Evolutionary conservation across 2,329 filamentous ascomycete genomes (phyloP).

Genomic region (Ploettnerulaceae sp.): DNA sequence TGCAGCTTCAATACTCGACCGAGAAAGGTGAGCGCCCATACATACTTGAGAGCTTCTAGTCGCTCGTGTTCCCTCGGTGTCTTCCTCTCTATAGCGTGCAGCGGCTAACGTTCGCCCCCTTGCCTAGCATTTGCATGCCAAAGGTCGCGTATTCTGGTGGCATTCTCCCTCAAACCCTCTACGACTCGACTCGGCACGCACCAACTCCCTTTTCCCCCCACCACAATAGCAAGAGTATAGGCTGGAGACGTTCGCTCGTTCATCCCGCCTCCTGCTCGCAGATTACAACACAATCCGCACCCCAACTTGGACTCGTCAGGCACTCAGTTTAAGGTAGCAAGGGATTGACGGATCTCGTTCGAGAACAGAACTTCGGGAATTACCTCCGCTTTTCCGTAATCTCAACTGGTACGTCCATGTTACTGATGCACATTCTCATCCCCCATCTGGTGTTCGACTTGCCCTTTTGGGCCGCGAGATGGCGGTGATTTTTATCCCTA

Average conservation of each 20-base stretch:
- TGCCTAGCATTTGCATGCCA: constrained; percentile 34
- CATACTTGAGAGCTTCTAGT: constrained; percentile 1
- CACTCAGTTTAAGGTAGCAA: constrained; percentile 19
- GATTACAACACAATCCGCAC: constrained; percentile 17
- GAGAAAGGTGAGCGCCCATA: too few relatives aligned
- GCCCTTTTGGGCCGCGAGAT: background rate
- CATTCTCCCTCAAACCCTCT: constrained; percentile 26
- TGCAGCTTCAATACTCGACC: background rate
- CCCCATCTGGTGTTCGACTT: constrained; percentile 3
- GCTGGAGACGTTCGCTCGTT: constrained; percentile 37
- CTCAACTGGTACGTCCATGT: constrained; percentile 22
- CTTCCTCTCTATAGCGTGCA: too few relatives aligned
- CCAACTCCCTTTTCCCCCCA: constrained; percentile 18
- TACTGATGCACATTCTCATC: constrained; percentile 21
- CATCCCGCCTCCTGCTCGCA: constrained; percentile 31
- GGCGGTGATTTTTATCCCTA: constrained; percentile 7
- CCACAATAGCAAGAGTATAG: constrained; percentile 24
- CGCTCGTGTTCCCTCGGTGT: background rate
- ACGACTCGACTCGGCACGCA: constrained; percentile 24
- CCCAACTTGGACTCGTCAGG: constrained; percentile 16
- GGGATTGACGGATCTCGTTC: constrained; percentile 19
- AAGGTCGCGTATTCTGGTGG: constrained; percentile 29
- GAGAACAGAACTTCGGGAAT: constrained; percentile 8
- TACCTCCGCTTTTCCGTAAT: constrained; percentile 15
- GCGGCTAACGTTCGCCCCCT: constrained; percentile 31